Evolutionary conservation across 768 basidiomycete genomes (phyloP), one percentile per base, ranked within the genome.

Genomic region (Boletus rubroflammeus): DNA sequence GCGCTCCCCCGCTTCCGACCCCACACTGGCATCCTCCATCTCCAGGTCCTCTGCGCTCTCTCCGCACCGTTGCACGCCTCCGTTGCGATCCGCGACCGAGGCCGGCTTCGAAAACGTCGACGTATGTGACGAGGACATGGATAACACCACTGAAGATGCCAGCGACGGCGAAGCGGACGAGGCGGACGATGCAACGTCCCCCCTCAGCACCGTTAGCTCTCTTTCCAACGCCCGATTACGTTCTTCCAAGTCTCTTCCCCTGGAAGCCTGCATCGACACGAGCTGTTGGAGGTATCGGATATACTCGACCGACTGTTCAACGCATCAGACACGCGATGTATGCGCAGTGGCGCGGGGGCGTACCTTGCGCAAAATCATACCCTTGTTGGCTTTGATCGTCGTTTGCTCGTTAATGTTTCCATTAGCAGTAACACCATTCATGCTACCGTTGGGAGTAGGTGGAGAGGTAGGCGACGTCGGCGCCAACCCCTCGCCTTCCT

Each of bases 381-480:
- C 93, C 77, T 96, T 96, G 74, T 96, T 95, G 26, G 93, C 93
- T 67, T 95, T 95, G 50, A 90, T 86, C 29, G 79, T 77, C 19
- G 69, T 70, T 19, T 73, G 75, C 31, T 77, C 76, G 21, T 25
- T 60, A n/a, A 6, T 4, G 8, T 15, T 32, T 13, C 51, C 50
- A 8, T 35, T 56, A 6, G 6, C 10, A 21, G 45, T 6, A 6
- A 10, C 11, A 29, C 29, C 10, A 29, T 29, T 29, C 10, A 11
- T n/a, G n/a, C n/a, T 48, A 3, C 52, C 59, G n/a, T 59, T 61
- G 11, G 47, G 43, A 10, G 53, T 15, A 3, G 60, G 56, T 14
- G 65, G 56, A 13, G 63, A 64, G 32, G 65, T 59, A 3, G 64
- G 62, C 14, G 67, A 62, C 31, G 54, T 51, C 1, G 58, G 60